phyloP scores from a whole-genome alignment of 257 asterid genomes.

The Primulina huaijiensis region DNA sequence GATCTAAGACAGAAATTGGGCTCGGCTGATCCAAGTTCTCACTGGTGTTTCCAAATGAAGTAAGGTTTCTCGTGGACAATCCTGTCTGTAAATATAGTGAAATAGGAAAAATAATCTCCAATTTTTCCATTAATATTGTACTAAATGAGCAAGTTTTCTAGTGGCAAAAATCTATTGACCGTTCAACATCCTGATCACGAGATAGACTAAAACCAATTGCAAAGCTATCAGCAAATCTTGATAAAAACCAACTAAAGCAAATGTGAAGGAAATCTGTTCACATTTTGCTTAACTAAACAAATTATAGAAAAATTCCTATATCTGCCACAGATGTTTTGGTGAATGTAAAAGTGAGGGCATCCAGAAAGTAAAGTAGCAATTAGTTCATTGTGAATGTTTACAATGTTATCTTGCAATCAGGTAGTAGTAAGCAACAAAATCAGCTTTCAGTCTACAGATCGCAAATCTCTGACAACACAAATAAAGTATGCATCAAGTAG shows the following conservation, averaged over 20 bases:
- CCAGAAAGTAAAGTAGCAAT: background rate
- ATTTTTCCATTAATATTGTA: background rate
- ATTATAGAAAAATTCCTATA: background rate
- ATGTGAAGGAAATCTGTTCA: background rate
- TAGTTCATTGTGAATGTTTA: background rate
- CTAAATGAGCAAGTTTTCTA: background rate
- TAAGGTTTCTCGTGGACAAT: constrained; percentile 31
- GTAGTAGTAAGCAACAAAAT: constrained; percentile 4
- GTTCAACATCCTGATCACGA: constrained; percentile 5
- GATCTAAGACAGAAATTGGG: constrained; percentile 81
- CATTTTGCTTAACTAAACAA: constrained; percentile 5
- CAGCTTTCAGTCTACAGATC: background rate
- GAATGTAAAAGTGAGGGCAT: constrained; percentile 14
- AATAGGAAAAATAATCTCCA: constrained; percentile 10
- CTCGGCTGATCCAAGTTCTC: constrained; percentile 91
- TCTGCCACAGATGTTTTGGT: background rate
- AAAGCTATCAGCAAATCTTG: background rate
- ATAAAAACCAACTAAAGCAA: background rate
- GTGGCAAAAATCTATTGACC: no score
- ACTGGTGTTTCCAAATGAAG: constrained; percentile 39
- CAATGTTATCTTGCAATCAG: constrained; percentile 10
- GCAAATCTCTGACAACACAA: constrained; percentile 5
- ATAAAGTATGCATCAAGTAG: constrained; percentile 17
- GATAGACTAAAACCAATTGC: constrained; percentile 13
- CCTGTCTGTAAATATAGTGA: constrained; percentile 42